These are phyloP conservation scores for Orbilia brochopaga DNA, from an alignment of 2,329 filamentous ascomycete genomes.

Conservation along the genomic window DNA sequence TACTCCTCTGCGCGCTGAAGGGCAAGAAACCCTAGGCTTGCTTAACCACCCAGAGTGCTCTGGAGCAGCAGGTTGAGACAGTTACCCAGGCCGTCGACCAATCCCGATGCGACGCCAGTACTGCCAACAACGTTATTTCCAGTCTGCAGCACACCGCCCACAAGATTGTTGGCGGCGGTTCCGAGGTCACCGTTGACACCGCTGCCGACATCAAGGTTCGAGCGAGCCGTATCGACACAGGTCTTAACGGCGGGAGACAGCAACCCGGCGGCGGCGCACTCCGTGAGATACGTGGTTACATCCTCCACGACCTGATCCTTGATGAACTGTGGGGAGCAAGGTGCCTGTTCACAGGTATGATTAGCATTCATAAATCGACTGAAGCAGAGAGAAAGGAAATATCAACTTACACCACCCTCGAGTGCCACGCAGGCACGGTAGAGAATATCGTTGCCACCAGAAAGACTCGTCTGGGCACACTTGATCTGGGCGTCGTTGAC, in stretches of 20 bases:
- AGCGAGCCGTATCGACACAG: conserved; percentile 22
- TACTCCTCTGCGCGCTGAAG: too few species aligned
- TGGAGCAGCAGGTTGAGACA: too few species aligned
- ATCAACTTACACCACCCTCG: conserved; percentile 45
- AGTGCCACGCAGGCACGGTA: conserved; percentile 30
- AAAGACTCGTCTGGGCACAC: conserved; percentile 31
- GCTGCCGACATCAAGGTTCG: conserved; percentile 27
- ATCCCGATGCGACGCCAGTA: too few species aligned
- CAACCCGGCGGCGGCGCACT: conserved; percentile 30
- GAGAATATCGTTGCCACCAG: conserved; percentile 26
- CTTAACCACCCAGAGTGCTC: too few species aligned
- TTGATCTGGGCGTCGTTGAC: conserved; percentile 16
- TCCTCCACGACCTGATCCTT: conserved; percentile 42
- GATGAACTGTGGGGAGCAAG: conserved; percentile 34
- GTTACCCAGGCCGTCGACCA: not conserved
- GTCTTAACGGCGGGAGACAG: conserved; percentile 24
- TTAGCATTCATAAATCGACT: conserved; percentile 16
- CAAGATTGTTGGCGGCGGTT: not conserved
- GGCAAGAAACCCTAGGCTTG: too few species aligned
- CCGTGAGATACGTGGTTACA: conserved; percentile 23
- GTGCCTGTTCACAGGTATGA: conserved; percentile 20
- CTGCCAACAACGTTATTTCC: not conserved
- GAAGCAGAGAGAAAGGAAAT: not conserved
- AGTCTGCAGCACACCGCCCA: not conserved
- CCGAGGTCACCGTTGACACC: conserved; percentile 10